Percentiles rank a stretch among this genome's conserved stretches.
phyloP scores from a whole-genome alignment of 768 basidiomycete genomes.

The Infundibulicybe gibba region DNA sequence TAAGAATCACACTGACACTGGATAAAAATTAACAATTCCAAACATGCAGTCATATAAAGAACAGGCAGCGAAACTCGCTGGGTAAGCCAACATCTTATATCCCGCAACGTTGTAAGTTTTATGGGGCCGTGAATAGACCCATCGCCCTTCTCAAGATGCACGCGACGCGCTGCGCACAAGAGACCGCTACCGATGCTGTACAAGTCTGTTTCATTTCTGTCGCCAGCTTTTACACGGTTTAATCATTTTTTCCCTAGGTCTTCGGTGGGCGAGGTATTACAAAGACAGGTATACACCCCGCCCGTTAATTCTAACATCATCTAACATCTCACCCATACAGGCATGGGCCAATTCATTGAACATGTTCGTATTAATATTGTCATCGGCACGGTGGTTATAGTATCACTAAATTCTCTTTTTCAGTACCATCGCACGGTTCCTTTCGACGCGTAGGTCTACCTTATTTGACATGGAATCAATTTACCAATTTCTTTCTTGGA shows the following conservation, averaged over 20 bases:
- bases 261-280: constrained; percentile 90
- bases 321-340: constrained; percentile 16
- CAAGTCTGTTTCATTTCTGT: constrained; percentile 34
- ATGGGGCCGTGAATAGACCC: constrained; percentile 33
- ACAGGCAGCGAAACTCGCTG: constrained; percentile 72
- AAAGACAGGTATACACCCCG: constrained; percentile 54
- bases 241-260: constrained; percentile 33
- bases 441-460: constrained; percentile 53
- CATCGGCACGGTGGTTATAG: no score
- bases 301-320: background rate
- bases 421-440: constrained; percentile 64
- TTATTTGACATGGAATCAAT: background rate
- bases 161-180: constrained; percentile 55
- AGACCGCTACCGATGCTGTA: constrained; percentile 69
- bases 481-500: background rate
- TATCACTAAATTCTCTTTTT: background rate
- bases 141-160: constrained; percentile 73
- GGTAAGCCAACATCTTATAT: constrained; percentile 47
- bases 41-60: constrained; percentile 58
- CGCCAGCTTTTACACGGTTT: background rate
- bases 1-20: background rate
- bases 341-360: constrained; percentile 68
- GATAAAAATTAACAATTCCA: background rate
- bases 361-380: constrained; percentile 34
- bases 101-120: no score